Evolutionary conservation across 1,284 basidiomycete species (phyloP), one percentile per base, ranked within the genome.

Genomic region (Boletus sp.): DNA sequence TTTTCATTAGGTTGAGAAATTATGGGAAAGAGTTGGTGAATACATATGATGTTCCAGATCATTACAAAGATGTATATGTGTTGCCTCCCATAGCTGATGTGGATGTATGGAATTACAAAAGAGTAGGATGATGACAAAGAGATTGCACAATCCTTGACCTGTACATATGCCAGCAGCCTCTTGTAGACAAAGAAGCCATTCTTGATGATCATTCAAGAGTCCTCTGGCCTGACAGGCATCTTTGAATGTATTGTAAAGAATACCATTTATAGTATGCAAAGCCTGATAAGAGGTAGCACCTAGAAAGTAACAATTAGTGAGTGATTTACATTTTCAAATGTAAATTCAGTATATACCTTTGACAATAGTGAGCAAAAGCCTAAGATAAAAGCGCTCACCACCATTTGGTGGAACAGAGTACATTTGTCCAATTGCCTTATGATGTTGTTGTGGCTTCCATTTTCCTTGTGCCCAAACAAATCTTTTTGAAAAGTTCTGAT

Each of bases 401-500:
- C 67, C 46, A 59, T n/a, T n/a, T n/a, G n/a, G n/a, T n/a, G 63
- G 55, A 1, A 68, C 64, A 35, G 61, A 57, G 7, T 76, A 77
- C 68, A 80, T 75, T 7, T 19, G 46, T 4, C 78, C 78, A 65
- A 80, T 70, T 0, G 72, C 70, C 30, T 64, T 67, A 30, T 40
- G 44, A 52, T n/a, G 27, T 19, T 56, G 40, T 19, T 17, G 0
- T 27, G 55, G 7, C 2, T 17, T 69, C 35, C 59, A 67, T 0
- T 53, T 0, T 11, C 48, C 51, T 3, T 0, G 5, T n/a, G 0
- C 1, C 1, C 65, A 76, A 2, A 67, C 61, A 60, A 72, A 77
- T 0, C 58, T 2, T 27, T 74, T 67, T 0, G 77, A 77, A 64
- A 82, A 79, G 2, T 82, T 78, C n/a, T 80, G 76, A 57, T 82